phyloP scores from a whole-genome alignment of 1,284 basidiomycete species.

The Somion occarium region DNA sequence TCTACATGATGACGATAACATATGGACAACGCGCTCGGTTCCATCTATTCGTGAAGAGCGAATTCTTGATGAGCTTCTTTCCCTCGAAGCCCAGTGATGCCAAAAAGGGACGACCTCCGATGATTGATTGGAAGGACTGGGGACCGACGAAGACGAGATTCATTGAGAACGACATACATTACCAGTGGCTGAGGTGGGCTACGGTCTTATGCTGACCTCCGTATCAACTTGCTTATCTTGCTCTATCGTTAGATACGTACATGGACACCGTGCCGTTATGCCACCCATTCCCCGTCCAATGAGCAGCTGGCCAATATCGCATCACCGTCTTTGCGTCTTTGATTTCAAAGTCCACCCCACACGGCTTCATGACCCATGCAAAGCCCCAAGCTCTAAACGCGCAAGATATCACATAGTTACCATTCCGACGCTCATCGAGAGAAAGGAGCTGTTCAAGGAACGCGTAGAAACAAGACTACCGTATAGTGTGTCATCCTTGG shows the following conservation, averaged over 20 bases:
- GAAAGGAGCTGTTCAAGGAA: constrained; percentile 8
- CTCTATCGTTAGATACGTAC: constrained; percentile 34
- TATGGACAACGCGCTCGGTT: constrained; percentile 26
- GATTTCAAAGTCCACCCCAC: constrained; percentile 32
- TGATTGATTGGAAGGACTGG: constrained; percentile 41
- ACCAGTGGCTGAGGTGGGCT: constrained; percentile 16
- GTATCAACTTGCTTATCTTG: constrained; percentile 1
- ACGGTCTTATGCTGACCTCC: neutral
- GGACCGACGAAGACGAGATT: constrained; percentile 38
- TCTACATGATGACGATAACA: constrained; percentile 40
- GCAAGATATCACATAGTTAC: too few species aligned
- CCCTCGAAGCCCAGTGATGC: constrained; percentile 1
- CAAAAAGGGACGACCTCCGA: constrained; percentile 3
- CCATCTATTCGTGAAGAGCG: constrained; percentile 34
- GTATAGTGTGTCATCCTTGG: constrained; percentile 9
- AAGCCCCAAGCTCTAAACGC: constrained; percentile 1
- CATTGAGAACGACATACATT: constrained; percentile 23
- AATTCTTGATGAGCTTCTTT: constrained; percentile 29
- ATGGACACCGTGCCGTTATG: constrained; percentile 39
- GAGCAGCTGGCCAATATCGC: neutral
- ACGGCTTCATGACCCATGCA: constrained; percentile 11
- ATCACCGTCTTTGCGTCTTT: constrained; percentile 15
- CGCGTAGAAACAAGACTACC: constrained; percentile 14
- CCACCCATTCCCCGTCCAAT: constrained; percentile 12
- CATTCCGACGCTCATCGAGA: neutral